Evolutionary conservation across 1,139 yeast species (phyloP), one percentile per base, ranked within the genome.

Genomic region (Protomyces inundatus): DNA sequence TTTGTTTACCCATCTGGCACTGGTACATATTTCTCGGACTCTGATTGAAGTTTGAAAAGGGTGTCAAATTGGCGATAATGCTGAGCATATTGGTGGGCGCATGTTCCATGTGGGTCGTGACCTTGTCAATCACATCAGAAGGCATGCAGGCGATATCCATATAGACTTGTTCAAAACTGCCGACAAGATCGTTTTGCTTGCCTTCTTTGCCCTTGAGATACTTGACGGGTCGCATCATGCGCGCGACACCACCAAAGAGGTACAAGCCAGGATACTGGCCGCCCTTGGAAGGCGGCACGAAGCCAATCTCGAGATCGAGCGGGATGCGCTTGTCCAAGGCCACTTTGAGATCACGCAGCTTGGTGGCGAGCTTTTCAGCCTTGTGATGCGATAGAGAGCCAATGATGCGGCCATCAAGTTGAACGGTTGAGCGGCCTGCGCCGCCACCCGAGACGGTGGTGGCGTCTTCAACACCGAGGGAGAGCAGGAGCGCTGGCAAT

Each of bases 1-100:
- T 93, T 81, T 93, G 99, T 79, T 93, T 93, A 84, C 98, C 98
- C 99, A 93, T 93, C 82, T 95, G 98, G 80, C 99, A 93, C 79
- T 93, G 99, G 76, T 93, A 93, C 98, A 95, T 93, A 76, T 93
- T 93, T 85, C 99, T 88, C 72, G 99, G 99, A 42, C 98, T 90
- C 80, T 93, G 99, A 77, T 93, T 93, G 80, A 93, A 95, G 77
- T 93, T 98, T 0, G 98, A 91, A 75, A 90, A 93, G 69, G 98
- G 98, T 0, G 98, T 93, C 79, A 93, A 81, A 77, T 93, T 93
- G 68, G 98, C 98, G 76, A 93, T 81, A 70, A 93, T 93, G 23
- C 97, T 90, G 70, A 93, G 80, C 66, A 93, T 90, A 75, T 93
- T 90, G 1, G 98, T 93, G 70, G 98, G 98, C 1, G 95, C 82